phyloP scores from a whole-genome alignment of 2,329 filamentous ascomycete genomes.

The Colletotrichum magnum region DNA sequence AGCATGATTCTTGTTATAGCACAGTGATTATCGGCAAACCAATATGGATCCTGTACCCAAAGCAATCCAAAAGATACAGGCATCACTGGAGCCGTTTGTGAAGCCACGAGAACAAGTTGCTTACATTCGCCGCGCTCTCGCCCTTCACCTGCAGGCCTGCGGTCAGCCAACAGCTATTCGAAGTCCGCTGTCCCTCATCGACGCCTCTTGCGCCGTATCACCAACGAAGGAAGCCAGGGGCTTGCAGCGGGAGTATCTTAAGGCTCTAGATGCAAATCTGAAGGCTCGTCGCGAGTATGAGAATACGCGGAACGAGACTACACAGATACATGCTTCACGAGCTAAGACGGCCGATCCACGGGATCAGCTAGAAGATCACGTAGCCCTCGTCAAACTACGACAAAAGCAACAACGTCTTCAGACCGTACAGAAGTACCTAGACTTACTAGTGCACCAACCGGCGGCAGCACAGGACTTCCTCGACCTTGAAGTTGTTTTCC shows the following conservation, averaged over 20 bases:
- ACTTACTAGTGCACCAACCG: constrained; percentile 65
- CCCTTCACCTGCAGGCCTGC: constrained; percentile 66
- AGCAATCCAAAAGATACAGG: constrained; percentile 55
- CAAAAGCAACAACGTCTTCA: constrained; percentile 66
- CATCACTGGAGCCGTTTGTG: constrained; percentile 65
- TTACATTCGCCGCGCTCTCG: constrained; percentile 68
- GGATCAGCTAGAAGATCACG: constrained; percentile 61
- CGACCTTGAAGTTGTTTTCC: constrained; percentile 63
- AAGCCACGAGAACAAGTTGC: constrained; percentile 70
- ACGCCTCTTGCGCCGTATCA: constrained; percentile 53
- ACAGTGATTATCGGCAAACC: background rate
- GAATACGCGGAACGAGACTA: constrained; percentile 44
- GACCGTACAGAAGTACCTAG: constrained; percentile 66
- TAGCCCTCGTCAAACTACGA: constrained; percentile 65
- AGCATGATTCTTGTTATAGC: background rate
- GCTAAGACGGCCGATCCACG: constrained; percentile 36
- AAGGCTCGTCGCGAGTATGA: constrained; percentile 65
- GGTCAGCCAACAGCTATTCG: constrained; percentile 58
- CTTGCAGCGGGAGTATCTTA: constrained; percentile 68
- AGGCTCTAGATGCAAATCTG: constrained; percentile 66
- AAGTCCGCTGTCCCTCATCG: constrained; percentile 64
- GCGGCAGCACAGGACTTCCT: constrained; percentile 65
- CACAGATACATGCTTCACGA: constrained; percentile 37
- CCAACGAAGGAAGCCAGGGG: constrained; percentile 58
- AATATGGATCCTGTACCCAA: constrained; percentile 51